phyloP scores from a whole-genome alignment of 305 asterid species.

The Fraxinus platypoda region DNA sequence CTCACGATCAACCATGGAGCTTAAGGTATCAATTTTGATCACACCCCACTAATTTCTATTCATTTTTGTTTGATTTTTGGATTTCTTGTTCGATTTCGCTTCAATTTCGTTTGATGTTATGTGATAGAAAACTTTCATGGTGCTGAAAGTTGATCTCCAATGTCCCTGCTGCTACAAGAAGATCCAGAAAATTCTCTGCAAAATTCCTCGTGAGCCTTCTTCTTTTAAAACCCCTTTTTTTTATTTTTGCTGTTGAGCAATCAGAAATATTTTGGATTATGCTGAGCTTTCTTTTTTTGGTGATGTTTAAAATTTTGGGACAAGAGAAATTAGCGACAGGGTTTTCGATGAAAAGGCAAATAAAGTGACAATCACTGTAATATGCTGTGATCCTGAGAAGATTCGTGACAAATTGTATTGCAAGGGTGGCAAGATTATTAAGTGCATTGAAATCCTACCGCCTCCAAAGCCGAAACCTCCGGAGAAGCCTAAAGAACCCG shows the following conservation, averaged over 20 bases:
- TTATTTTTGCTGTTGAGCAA: neutral
- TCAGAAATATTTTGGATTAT: neutral
- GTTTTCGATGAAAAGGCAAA: conserved; percentile 61
- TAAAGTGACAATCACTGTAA: conserved; percentile 55
- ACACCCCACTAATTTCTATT: neutral
- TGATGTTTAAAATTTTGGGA: conserved; percentile 15
- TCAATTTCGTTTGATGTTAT: conserved; percentile 7
- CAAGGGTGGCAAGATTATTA: conserved; percentile 51
- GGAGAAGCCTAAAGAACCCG: neutral
- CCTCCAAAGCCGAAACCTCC: conserved; percentile 37
- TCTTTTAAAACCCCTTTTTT: neutral
- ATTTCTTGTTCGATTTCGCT: neutral
- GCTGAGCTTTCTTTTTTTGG: neutral
- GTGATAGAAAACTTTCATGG: conserved; percentile 59
- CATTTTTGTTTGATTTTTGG: neutral
- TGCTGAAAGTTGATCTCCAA: conserved; percentile 75
- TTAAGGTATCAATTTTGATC: conserved; percentile 21
- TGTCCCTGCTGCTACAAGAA: conserved; percentile 76
- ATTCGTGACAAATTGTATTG: conserved; percentile 66
- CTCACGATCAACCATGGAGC: conserved; percentile 19
- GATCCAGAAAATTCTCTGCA: conserved; percentile 72
- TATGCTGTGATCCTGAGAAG: conserved; percentile 67
- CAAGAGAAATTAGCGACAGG: conserved; percentile 67
- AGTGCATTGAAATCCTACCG: conserved; percentile 56
- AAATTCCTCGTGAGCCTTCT: conserved; percentile 62